phyloP scores from a whole-genome alignment of 1,284 basidiomycete genomes.

The Pterulicium gracile region DNA sequence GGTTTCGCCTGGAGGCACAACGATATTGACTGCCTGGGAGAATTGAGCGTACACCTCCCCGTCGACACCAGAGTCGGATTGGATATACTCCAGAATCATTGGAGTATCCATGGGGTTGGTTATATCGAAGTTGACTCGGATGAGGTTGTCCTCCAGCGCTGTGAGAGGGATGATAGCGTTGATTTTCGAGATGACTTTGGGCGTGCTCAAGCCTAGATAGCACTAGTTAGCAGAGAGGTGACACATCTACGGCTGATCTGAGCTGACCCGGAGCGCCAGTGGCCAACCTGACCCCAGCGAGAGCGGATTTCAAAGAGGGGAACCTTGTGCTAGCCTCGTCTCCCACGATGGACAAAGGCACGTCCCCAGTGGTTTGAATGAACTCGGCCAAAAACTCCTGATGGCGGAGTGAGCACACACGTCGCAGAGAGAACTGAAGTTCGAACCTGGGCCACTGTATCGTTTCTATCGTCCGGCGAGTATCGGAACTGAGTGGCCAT shows the following conservation, averaged over 20 bases:
- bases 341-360: slow-evolving; percentile 48
- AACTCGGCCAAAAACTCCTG: slow-evolving; percentile 44
- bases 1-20: slow-evolving; percentile 43
- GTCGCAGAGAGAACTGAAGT: slow-evolving; percentile 8
- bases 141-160: slow-evolving; percentile 37
- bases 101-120: slow-evolving; percentile 48
- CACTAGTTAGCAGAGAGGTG: slow-evolving; percentile 29
- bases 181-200: slow-evolving; percentile 32
- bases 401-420: slow-evolving; percentile 4
- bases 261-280: slow-evolving; percentile 19
- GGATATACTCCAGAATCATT: slow-evolving; percentile 43
- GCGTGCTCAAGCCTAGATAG: slow-evolving; percentile 18
- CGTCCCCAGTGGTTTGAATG: slow-evolving; percentile 34
- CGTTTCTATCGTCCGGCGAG: slow-evolving; percentile 50
- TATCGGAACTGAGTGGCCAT: slow-evolving; percentile 58
- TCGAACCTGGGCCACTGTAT: slow-evolving; percentile 48
- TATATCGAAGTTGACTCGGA: slow-evolving; percentile 46
- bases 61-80: slow-evolving; percentile 41
- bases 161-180: slow-evolving; percentile 40
- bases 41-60: slow-evolving; percentile 49
- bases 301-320: slow-evolving; percentile 44
- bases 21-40: slow-evolving; percentile 33
- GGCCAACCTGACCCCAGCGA: slow-evolving; percentile 43
- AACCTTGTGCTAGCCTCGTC: slow-evolving; percentile 54
- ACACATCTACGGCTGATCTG: background rate